Evolutionary conservation across 73 alveolate genomes (phyloP).

Genomic region (Urostyla sp.): DNA sequence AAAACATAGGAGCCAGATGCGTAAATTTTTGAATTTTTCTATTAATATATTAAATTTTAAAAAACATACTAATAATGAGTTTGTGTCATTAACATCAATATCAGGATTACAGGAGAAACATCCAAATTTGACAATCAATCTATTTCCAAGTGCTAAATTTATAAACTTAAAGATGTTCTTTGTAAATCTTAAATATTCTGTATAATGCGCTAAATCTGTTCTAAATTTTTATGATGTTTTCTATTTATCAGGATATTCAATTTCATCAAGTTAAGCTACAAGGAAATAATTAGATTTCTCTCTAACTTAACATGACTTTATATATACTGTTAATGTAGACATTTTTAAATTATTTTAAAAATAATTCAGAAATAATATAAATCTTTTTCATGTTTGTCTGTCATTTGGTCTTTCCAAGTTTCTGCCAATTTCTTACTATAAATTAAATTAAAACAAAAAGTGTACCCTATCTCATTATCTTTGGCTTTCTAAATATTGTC

Average conservation of each 20-base stretch:
- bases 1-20: conserved; percentile 41
- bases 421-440: too few species aligned
- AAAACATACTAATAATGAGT: conserved; percentile 9
- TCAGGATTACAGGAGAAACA: conserved; percentile 64
- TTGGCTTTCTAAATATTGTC: too few species aligned
- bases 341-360: conserved; percentile 5
- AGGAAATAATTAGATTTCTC: conserved; percentile 76
- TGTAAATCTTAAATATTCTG: conserved; percentile 78
- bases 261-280: conserved; percentile 83
- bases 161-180: conserved; percentile 79
- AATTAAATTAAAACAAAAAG: too few species aligned
- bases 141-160: conserved; percentile 79
- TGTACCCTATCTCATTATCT: too few species aligned
- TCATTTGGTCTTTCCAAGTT: too few species aligned
- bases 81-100: conserved; percentile 39
- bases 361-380: background rate
- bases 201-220: conserved; percentile 80
- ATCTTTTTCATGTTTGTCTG: background rate
- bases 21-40: conserved; percentile 28
- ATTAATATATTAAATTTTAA: background rate
- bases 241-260: conserved; percentile 80
- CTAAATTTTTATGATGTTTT: conserved; percentile 79
- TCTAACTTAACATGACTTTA: conserved; percentile 58
- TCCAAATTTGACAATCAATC: conserved; percentile 78
- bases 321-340: conserved; percentile 42